phyloP scores from a whole-genome alignment of 441 rosid species.

The Brassica hybrid region DNA sequence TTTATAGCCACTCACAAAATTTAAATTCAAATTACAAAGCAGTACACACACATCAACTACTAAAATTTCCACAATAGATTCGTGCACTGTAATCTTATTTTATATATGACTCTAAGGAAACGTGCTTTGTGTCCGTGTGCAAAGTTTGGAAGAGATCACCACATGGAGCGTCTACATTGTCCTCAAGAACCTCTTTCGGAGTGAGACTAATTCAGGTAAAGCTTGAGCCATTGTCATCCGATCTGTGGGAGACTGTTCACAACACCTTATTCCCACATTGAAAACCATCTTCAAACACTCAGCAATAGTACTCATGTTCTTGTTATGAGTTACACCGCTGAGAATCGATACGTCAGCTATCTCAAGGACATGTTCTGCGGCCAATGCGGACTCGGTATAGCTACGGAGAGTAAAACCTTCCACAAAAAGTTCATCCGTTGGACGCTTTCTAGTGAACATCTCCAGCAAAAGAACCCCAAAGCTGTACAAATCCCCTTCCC shows the following conservation, averaged over 20 bases:
- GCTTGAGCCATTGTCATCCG: constrained; percentile 30
- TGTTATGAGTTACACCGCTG: background rate
- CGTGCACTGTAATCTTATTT: background rate
- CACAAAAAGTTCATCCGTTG: constrained; percentile 19
- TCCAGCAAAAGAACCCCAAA: constrained; percentile 33
- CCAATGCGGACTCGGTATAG: constrained; percentile 10
- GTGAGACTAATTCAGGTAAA: constrained; percentile 15
- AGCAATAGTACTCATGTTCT: background rate
- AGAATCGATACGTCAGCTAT: constrained; percentile 16
- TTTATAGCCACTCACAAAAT: background rate
- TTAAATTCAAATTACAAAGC: background rate
- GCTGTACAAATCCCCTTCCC: constrained; percentile 23
- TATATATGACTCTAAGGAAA: background rate
- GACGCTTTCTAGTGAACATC: constrained; percentile 28
- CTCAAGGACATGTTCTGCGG: constrained; percentile 3
- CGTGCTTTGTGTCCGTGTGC: background rate
- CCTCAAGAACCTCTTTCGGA: constrained; percentile 12
- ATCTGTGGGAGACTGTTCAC: constrained; percentile 20
- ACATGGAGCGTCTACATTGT: background rate
- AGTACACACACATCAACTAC: background rate
- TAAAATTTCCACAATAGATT: background rate
- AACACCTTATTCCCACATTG: constrained; percentile 23
- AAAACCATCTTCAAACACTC: constrained; percentile 30
- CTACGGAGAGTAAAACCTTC: constrained; percentile 16
- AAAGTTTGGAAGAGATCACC: background rate